Evolutionary conservation across 176 grass and related monocot species (phyloP).

Genomic region (Microstegium vimineum): DNA sequence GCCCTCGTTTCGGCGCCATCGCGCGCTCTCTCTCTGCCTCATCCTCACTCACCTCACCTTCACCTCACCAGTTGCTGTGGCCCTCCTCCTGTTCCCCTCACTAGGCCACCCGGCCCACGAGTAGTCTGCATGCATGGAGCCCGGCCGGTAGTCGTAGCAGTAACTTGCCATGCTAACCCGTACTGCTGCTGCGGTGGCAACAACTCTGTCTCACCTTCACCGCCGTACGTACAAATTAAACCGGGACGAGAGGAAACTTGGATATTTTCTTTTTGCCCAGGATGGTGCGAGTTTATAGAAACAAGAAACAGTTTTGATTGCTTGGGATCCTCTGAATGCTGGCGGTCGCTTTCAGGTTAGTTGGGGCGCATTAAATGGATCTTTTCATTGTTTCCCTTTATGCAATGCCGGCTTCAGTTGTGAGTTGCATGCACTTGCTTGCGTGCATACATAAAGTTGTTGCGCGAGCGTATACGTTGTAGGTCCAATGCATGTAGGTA

Average conservation of each 20-base stretch:
- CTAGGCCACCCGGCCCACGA: too few species aligned
- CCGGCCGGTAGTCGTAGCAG: background rate
- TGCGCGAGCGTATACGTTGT: background rate
- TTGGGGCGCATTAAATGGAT: constrained; percentile 24
- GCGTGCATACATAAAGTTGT: background rate
- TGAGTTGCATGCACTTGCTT: background rate
- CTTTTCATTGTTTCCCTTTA: constrained; percentile 36
- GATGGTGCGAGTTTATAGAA: background rate
- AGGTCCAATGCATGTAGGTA: too few species aligned
- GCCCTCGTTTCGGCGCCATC: constrained; percentile 5
- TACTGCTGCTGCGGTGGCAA: background rate
- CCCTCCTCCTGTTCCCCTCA: constrained; percentile 1
- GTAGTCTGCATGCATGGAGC: too few species aligned
- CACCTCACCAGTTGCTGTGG: background rate
- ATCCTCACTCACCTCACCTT: too few species aligned
- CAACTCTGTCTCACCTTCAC: background rate
- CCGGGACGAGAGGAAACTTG: background rate
- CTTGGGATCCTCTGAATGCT: constrained; percentile 9
- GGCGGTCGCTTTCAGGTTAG: constrained; percentile 24
- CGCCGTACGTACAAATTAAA: background rate
- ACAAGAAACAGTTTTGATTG: background rate
- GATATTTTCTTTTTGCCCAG: constrained; percentile 1
- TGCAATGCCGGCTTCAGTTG: constrained; percentile 22
- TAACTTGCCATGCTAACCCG: background rate
- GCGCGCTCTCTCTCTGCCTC: background rate